phyloP scores from a whole-genome alignment of 2,329 filamentous ascomycete genomes.

The Trichoderma atroviride region DNA sequence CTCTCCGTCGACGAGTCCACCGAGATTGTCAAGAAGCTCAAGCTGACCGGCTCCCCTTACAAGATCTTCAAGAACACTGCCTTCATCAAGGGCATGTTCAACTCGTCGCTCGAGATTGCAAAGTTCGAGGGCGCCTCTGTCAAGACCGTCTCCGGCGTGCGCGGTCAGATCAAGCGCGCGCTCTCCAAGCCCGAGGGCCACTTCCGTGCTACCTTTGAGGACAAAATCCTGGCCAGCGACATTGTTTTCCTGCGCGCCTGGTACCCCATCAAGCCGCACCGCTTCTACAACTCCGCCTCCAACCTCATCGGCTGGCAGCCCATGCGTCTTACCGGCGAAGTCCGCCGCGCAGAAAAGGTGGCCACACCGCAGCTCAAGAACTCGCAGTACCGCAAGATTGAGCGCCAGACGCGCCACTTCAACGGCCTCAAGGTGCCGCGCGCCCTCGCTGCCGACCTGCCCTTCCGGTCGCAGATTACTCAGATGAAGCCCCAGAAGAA shows the following conservation, averaged over 20 bases:
- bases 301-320: constrained; percentile 91
- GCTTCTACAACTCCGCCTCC: constrained; percentile 95
- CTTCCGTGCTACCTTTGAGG: constrained; percentile 96
- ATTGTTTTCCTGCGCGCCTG: constrained; percentile 95
- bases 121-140: constrained; percentile 97
- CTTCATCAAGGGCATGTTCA: constrained; percentile 99
- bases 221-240: constrained; percentile 96
- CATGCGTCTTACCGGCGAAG: constrained; percentile 93
- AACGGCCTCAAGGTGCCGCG: constrained; percentile 78
- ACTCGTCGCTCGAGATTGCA: constrained; percentile 85
- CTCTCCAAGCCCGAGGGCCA: constrained; percentile 91
- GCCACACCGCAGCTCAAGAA: constrained; percentile 80
- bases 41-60: constrained; percentile 88
- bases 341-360: constrained; percentile 75
- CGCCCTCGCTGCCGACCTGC: constrained; percentile 78
- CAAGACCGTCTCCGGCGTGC: constrained; percentile 91
- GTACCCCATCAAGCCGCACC: constrained; percentile 93
- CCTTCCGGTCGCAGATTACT: constrained; percentile 89
- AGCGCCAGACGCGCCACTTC: constrained; percentile 72
- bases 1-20: constrained; percentile 92
- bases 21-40: constrained; percentile 99
- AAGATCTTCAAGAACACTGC: constrained; percentile 99
- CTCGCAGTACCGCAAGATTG: constrained; percentile 75
- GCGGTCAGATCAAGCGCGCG: constrained; percentile 96
- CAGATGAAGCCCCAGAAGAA: constrained; percentile 78